Conservation (phyloP, 1,284 basidiomycete genomes). For the Spongispora temasekensis region DNA sequence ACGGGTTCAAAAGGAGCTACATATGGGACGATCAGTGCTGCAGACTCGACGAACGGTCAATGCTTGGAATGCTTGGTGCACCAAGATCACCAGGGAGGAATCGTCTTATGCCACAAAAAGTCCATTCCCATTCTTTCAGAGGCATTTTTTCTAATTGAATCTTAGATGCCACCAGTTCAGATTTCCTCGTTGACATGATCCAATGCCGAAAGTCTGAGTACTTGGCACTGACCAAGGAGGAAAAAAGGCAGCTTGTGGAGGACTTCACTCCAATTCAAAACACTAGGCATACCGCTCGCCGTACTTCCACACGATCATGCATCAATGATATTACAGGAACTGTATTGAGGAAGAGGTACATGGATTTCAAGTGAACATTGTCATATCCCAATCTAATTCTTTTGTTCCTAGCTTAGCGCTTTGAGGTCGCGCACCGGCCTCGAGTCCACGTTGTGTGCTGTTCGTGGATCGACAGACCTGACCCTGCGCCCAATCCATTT, state of each 20-base stretch:
- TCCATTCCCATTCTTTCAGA: neutral
- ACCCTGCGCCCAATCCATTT: no score
- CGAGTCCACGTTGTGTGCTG: conserved; percentile 4
- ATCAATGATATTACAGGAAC: conserved; percentile 8
- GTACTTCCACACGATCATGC: neutral
- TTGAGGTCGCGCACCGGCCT: conserved; percentile 6
- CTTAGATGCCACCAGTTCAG: neutral
- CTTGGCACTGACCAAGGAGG: neutral
- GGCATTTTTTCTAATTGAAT: neutral
- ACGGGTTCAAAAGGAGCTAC: conserved; percentile 1
- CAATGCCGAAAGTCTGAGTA: neutral
- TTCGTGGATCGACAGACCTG: conserved; percentile 3
- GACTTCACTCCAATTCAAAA: neutral
- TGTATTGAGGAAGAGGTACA: neutral
- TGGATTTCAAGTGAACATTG: neutral
- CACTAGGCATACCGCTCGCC: neutral
- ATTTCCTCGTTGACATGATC: neutral
- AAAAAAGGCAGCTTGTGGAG: neutral
- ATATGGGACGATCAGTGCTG: neutral
- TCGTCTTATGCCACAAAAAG: neutral
- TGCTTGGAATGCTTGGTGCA: conserved; percentile 7
- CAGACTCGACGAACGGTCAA: neutral
- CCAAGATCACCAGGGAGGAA: conserved; percentile 1
- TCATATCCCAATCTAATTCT: neutral
- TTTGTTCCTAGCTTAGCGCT: conserved; percentile 1